Evolutionary conservation across 1,284 basidiomycete genomes (phyloP).

Genomic region (Hemileia vastatrix): DNA sequence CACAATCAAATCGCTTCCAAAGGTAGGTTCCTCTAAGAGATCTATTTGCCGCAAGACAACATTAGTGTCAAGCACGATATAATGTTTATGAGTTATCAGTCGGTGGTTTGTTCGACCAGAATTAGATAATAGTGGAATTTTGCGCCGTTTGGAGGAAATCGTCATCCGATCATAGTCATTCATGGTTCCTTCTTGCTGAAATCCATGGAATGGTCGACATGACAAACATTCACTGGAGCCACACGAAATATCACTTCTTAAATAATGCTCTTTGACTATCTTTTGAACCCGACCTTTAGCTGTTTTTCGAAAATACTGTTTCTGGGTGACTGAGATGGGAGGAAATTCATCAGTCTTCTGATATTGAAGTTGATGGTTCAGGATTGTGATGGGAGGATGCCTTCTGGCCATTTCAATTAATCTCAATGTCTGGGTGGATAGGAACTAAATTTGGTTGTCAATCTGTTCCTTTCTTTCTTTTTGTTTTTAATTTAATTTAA

Average conservation of each 20-base stretch:
- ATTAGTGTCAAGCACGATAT: conserved; percentile 88
- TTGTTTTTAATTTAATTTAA: no score
- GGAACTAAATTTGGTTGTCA: no score
- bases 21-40: conserved; percentile 64
- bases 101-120: conserved; percentile 28
- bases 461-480: no score
- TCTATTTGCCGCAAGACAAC: conserved; percentile 86
- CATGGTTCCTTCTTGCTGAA: conserved; percentile 19
- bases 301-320: conserved; percentile 57
- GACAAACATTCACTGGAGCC: conserved; percentile 62
- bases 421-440: no score
- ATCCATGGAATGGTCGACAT: conserved; percentile 50
- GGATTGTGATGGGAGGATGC: conserved; percentile 23
- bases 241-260: conserved; percentile 86
- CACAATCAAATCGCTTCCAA: conserved; percentile 56
- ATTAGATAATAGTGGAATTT: conserved; percentile 29
- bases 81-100: conserved; percentile 50
- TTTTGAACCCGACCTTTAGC: conserved; percentile 89
- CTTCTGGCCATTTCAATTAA: no score
- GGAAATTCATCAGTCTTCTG: no score
- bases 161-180: no score
- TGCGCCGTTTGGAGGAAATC: conserved; percentile 20
- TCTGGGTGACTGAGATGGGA: conserved; percentile 14
- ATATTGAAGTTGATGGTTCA: no score
- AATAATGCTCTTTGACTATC: conserved; percentile 73